Conservation (phyloP, 129 eudicot species). For the Rutidosis leptorrhynchoides region DNA sequence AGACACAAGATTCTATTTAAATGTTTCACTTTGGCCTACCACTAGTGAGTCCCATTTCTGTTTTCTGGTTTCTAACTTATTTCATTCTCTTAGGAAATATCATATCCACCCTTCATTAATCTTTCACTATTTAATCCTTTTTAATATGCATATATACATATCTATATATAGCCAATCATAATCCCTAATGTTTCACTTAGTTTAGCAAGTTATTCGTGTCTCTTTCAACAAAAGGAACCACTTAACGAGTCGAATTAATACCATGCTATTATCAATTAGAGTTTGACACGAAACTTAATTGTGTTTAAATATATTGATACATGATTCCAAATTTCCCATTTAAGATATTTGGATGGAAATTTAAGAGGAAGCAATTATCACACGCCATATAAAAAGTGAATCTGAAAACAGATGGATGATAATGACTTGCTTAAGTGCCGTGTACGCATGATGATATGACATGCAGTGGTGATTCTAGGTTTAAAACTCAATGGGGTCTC, state of each 20-base stretch:
- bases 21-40: constrained; percentile 39
- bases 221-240: not conserved
- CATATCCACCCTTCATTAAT: constrained; percentile 28
- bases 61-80: constrained; percentile 34
- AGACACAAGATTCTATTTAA: constrained; percentile 37
- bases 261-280: constrained; percentile 6
- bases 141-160: constrained; percentile 1
- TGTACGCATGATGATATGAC: constrained; percentile 14
- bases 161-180: constrained; percentile 18
- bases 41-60: constrained; percentile 33
- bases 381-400: constrained; percentile 6
- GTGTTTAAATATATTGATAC: not conserved
- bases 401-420: constrained; percentile 21
- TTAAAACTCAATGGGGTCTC: too few species aligned
- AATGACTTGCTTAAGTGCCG: constrained; percentile 25
- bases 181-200: constrained; percentile 11
- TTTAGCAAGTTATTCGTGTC: constrained; percentile 18
- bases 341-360: constrained; percentile 11
- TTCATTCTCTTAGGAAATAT: constrained; percentile 32
- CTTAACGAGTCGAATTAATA: not conserved
- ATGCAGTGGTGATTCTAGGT: too few species aligned
- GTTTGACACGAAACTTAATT: constrained; percentile 19
- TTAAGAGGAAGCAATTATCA: constrained; percentile 15
- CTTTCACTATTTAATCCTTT: constrained; percentile 14
- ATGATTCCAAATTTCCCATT: constrained; percentile 4